Evolutionary conservation across 352 stramenopile species (phyloP), one percentile per base, ranked within the genome.

Genomic region (Phytophthora rubi): DNA sequence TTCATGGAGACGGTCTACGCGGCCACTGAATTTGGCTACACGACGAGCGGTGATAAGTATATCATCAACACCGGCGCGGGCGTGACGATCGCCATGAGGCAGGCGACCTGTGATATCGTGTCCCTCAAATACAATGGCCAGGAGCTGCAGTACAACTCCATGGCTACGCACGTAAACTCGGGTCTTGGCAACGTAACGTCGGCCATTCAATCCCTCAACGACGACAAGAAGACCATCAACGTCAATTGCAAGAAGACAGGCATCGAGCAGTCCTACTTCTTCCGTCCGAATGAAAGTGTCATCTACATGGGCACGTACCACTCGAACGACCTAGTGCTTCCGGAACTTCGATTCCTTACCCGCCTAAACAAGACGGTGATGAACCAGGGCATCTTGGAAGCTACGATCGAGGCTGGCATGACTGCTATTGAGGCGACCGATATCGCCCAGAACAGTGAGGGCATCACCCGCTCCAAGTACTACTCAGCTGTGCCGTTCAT

Each of bases 251-350:
- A 68, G 15, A 75, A 55, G 8, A 70, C 65, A 7, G 78, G 80
- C 1, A 45, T 88, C 28, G 79, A 75, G 30, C 68, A 75, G 28
- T 63, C 56, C 0, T 75, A 75, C 44, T 69, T 64, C 62, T 71
- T 75, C 78, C 77, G 80, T 12, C 77, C 78, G 1, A 76, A 82
- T 44, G 80, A 88, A 62, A 88, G 83, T 37, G 62, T 65, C 30
- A 60, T 88, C 42, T 88, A 88, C 70, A 86, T 88, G 78, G 80
- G 77, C 28, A 88, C 77, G 8, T 77, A 86, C 76, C 75, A 85
- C 67, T 72, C 62, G 16, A 62, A 55, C 6, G 68, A 75, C 30
- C 64, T 79, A 0, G 57, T 68, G 42, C 66, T 88, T 0, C 63
- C 70, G 3, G 80, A 88, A 57, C 63, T 88, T 5, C 80, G 80